A percentile compares a stretch with the other conserved stretches of the same genome.
These are phyloP conservation scores for Sphaerobolus stellatus DNA, from an alignment of 1,284 basidiomycete species.

Conservation along the genomic window DNA sequence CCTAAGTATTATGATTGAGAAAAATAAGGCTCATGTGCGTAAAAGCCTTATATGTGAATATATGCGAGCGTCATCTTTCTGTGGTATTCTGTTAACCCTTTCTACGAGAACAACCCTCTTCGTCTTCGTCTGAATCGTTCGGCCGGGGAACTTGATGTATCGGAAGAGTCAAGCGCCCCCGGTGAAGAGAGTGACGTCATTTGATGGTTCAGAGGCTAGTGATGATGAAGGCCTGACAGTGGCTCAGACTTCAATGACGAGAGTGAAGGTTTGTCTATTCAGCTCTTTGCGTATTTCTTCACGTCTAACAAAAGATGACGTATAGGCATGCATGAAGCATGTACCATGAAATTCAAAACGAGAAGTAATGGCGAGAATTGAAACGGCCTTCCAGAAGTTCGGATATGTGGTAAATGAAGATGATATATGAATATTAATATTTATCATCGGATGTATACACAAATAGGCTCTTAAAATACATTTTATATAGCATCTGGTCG, in stretches of 20 bases:
- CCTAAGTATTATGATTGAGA: slow-evolving; percentile 99
- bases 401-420: too few relatives aligned
- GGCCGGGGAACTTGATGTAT: slow-evolving; percentile 49
- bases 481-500: too few relatives aligned
- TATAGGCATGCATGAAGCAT: too few relatives aligned
- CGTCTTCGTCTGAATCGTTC: slow-evolving; percentile 80
- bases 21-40: slow-evolving; percentile 91
- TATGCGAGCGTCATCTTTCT: slow-evolving; percentile 26
- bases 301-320: too few relatives aligned
- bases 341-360: too few relatives aligned
- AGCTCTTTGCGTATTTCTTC: slow-evolving; percentile 3
- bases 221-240: slow-evolving; percentile 63
- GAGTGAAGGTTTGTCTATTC: slow-evolving; percentile 54
- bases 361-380: too few relatives aligned
- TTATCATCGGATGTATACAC: too few relatives aligned
- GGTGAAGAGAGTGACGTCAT: slow-evolving; percentile 61
- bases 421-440: too few relatives aligned
- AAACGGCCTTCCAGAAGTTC: too few relatives aligned
- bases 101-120: slow-evolving; percentile 14
- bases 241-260: slow-evolving; percentile 68
- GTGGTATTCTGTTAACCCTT: slow-evolving; percentile 5
- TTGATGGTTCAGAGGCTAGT: slow-evolving; percentile 62
- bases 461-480: too few relatives aligned
- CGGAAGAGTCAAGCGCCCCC: slow-evolving; percentile 48
- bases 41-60: slow-evolving; percentile 23